phyloP scores from a whole-genome alignment of 768 basidiomycete species.

The Leccinum olivaceopallidum region DNA sequence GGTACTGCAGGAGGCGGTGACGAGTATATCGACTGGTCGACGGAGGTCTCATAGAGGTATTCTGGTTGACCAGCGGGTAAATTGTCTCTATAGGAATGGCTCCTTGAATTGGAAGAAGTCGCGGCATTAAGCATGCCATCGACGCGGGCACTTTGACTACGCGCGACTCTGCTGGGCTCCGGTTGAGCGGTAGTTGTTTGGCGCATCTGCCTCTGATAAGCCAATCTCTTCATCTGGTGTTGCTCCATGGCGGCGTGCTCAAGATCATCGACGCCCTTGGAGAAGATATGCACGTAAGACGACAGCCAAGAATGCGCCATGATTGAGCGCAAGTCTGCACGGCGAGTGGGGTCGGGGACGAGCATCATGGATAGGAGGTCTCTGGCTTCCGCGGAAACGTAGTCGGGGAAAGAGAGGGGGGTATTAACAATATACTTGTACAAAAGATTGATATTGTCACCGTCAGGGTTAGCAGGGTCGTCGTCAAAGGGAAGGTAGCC shows the following conservation, averaged over 20 bases:
- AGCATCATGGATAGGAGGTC: slow-evolving; percentile 90
- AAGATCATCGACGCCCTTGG: slow-evolving; percentile 71
- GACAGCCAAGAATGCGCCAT: slow-evolving; percentile 90
- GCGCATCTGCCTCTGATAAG: slow-evolving; percentile 81
- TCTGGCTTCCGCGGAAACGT: slow-evolving; percentile 81
- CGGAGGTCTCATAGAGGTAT: slow-evolving; percentile 72
- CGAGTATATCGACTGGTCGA: slow-evolving; percentile 53
- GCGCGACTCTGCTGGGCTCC: slow-evolving; percentile 36
- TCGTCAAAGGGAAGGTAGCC: slow-evolving; percentile 99
- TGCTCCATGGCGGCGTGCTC: slow-evolving; percentile 81
- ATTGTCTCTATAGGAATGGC: slow-evolving; percentile 51
- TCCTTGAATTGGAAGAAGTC: slow-evolving; percentile 36
- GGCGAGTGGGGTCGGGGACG: slow-evolving; percentile 83
- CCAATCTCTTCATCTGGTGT: slow-evolving; percentile 79
- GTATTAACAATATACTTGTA: slow-evolving; percentile 99
- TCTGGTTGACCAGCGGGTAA: slow-evolving; percentile 54
- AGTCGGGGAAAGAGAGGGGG: slow-evolving; percentile 95
- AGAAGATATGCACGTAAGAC: slow-evolving; percentile 51
- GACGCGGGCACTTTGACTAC: slow-evolving; percentile 58
- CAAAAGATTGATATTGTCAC: slow-evolving; percentile 97
- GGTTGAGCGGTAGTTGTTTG: slow-evolving; percentile 41
- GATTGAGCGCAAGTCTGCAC: slow-evolving; percentile 73
- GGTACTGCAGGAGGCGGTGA: slow-evolving; percentile 35
- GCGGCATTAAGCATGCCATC: slow-evolving; percentile 41
- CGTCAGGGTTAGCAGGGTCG: slow-evolving; percentile 97